Evolutionary conservation across 306 rosid species (phyloP), one percentile per base, ranked within the genome.

Genomic region (Lupinus albus): DNA sequence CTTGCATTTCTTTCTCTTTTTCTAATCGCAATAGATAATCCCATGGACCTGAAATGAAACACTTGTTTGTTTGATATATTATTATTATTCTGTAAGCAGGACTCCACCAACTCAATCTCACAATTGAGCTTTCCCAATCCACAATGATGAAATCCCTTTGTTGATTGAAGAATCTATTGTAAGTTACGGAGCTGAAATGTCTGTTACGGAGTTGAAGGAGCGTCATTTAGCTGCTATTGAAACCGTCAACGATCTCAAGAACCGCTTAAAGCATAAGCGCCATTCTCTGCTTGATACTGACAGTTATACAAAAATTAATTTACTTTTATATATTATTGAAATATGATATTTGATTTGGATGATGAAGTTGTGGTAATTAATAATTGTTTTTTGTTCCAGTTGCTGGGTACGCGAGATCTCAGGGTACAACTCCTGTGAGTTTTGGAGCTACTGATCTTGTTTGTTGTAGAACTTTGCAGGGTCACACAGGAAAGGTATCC

Each of bases 361-460:
- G 25, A 15, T 30, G 35, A 13, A 4, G 47, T 28, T 20, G 25
- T 20, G 25, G 25, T 20, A 20, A 20, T 20, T 20, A 20, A 20
- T 20, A 20, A 20, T 20, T 20, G 1, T 20, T 20, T 1, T 2
- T 20, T 20, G 1, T 20, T 20, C 25, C 79, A 88, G 95, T 91
- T 50, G 78, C 89, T 47, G 89, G 73, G 4, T 86, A 81, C 60
- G 83, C 86, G 11, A 84, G 74, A 86, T 79, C 89, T 60, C 88
- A 82, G 76, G 95, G 89, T 64, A 79, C 64, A 83, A 78, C 77
- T 45, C 84, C 88, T 28, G 82, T 86, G 49, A 82, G 72, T 57
- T 91, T 86, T 49, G 97, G 92, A 73, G 87, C 92, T 1, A 82
- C 91, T 73, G 97, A 91, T 86, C 87, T 91, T 41, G 92, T 91